Evolutionary conservation across 345 rosid species (phyloP).

Genomic region (Conringia planisiliqua): DNA sequence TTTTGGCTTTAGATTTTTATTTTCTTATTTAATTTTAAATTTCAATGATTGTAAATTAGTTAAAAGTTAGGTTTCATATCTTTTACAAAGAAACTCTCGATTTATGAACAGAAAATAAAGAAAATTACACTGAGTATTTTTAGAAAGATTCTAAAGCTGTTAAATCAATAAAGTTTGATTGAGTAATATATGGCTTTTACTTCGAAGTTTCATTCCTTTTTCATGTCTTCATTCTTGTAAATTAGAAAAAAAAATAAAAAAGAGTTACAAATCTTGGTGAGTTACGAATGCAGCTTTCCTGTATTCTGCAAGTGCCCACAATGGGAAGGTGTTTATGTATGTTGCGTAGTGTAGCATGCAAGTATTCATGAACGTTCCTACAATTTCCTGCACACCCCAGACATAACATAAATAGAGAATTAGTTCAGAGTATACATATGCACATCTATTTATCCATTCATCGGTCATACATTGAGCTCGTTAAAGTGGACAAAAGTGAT

Average conservation of each 20-base stretch:
- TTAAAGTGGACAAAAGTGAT: background rate
- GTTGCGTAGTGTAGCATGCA: slow-evolving; percentile 62
- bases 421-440: background rate
- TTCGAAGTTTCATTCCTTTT: too few species aligned
- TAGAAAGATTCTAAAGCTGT: too few species aligned
- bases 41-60: too few species aligned
- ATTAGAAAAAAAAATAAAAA: background rate
- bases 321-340: slow-evolving; percentile 55
- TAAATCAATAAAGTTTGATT: too few species aligned
- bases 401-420: background rate
- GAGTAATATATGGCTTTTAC: too few species aligned
- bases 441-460: background rate
- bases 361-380: slow-evolving; percentile 53
- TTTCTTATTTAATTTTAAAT: too few species aligned
- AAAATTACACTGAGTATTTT: too few species aligned
- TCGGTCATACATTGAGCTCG: background rate
- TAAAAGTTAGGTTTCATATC: too few species aligned
- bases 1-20: too few species aligned
- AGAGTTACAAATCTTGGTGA: background rate
- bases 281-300: slow-evolving; percentile 7
- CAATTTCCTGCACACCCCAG: slow-evolving; percentile 38
- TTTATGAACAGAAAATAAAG: too few species aligned
- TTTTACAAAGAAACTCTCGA: too few species aligned
- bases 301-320: slow-evolving; percentile 63
- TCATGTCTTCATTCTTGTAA: background rate